phyloP scores from a whole-genome alignment of 345 rosid species.

The Pugionium cornutum region DNA sequence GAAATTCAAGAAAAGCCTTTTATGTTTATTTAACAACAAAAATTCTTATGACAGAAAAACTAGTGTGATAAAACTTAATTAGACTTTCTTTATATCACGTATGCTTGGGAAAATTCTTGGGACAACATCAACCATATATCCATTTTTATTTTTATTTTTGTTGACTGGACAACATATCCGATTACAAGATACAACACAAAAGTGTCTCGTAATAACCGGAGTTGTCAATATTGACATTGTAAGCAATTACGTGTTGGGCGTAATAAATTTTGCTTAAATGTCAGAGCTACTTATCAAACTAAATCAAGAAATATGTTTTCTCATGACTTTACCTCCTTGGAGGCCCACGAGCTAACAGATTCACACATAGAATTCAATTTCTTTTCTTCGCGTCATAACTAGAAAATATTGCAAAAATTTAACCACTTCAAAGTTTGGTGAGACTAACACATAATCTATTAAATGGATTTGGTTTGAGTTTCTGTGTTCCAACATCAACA shows the following conservation, averaged over 20 bases:
- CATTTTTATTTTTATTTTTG: neutral
- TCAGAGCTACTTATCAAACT: slow-evolving; percentile 19
- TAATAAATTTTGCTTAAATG: slow-evolving; percentile 12
- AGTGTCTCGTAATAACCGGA: slow-evolving; percentile 1
- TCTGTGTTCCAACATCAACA: slow-evolving; percentile 1
- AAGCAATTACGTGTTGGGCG: slow-evolving; percentile 24
- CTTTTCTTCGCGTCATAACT: slow-evolving; percentile 31
- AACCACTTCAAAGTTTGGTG: slow-evolving; percentile 36
- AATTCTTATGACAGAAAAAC: no score
- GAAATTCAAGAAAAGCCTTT: no score
- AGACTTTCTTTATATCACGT: no score
- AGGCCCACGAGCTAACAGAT: slow-evolving; percentile 35
- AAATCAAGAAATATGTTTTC: slow-evolving; percentile 31
- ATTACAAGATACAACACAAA: slow-evolving; percentile 12
- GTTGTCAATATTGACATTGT: slow-evolving; percentile 1
- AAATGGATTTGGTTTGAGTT: slow-evolving; percentile 15
- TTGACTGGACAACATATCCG: no score
- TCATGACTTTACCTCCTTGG: slow-evolving; percentile 25
- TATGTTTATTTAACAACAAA: no score
- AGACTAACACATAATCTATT: slow-evolving; percentile 36
- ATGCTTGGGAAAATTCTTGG: no score
- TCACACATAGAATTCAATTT: slow-evolving; percentile 21
- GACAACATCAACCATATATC: neutral
- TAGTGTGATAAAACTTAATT: no score
- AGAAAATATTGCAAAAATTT: slow-evolving; percentile 22